Evolutionary conservation across 2,329 filamentous ascomycete genomes (phyloP).

Genomic region (Neonectria faginata): DNA sequence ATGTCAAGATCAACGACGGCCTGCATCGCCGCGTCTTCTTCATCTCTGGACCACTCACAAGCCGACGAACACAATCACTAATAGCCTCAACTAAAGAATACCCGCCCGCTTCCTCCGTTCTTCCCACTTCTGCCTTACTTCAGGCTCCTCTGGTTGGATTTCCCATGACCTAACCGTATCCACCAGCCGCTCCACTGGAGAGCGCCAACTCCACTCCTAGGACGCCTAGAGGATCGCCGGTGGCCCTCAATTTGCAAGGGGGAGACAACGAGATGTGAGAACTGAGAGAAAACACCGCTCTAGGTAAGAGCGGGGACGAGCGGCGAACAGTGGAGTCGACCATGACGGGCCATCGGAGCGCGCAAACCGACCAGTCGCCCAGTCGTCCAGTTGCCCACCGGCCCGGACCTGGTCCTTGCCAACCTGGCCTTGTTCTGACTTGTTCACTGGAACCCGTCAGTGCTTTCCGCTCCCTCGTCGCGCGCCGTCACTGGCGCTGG

Average conservation of each 20-base stretch:
- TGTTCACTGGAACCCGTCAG: background rate
- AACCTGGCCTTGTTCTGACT: background rate
- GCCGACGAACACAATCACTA: constrained; percentile 11
- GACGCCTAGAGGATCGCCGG: constrained; percentile 16
- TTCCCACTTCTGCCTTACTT: background rate
- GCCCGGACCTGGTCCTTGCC: constrained; percentile 19
- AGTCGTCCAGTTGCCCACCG: constrained; percentile 14
- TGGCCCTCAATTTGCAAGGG: constrained; percentile 12
- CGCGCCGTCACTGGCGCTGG: constrained; percentile 2
- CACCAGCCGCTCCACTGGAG: constrained; percentile 5
- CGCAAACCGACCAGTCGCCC: constrained; percentile 15
- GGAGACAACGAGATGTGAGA: constrained; percentile 21
- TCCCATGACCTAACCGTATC: constrained; percentile 24
- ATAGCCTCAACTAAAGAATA: constrained; percentile 19
- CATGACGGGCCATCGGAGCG: constrained; percentile 9
- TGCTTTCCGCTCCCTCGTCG: constrained; percentile 1
- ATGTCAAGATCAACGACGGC: background rate
- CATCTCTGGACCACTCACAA: constrained; percentile 17
- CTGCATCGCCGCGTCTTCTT: constrained; percentile 12
- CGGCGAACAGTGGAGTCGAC: background rate
- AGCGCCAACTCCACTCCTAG: constrained; percentile 11
- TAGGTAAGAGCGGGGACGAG: constrained; percentile 8
- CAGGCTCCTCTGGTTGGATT: constrained; percentile 4
- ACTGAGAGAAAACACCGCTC: constrained; percentile 18
- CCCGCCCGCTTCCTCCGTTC: constrained; percentile 16